Percentiles rank a stretch among this genome's conserved stretches.
Evolutionary conservation across 352 stramenopile species (phyloP).

Genomic region (Pythium periplocum): DNA sequence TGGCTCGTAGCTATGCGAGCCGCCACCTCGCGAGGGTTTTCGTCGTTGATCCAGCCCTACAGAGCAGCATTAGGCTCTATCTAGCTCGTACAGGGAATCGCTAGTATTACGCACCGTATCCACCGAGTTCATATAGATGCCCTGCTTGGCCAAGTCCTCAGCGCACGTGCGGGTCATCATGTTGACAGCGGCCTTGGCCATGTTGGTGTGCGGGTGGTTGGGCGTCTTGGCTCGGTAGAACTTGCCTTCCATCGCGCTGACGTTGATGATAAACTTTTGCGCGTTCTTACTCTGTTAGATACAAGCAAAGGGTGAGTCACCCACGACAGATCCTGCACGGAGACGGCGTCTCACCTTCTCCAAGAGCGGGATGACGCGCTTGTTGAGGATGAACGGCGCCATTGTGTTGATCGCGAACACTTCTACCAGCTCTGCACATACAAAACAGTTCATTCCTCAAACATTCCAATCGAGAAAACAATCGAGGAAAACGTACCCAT

Average conservation of each 20-base stretch:
- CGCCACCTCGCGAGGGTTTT: slow-evolving; percentile 92
- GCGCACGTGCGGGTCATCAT: slow-evolving; percentile 93
- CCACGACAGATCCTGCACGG: too few species aligned
- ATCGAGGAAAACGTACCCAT: slow-evolving; percentile 33
- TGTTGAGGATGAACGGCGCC: slow-evolving; percentile 93
- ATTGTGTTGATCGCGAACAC: slow-evolving; percentile 92
- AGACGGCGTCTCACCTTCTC: slow-evolving; percentile 21
- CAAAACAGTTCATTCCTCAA: not conserved
- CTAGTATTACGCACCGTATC: slow-evolving; percentile 65
- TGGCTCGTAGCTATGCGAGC: slow-evolving; percentile 86
- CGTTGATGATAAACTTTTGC: slow-evolving; percentile 89
- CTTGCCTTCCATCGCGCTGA: slow-evolving; percentile 96
- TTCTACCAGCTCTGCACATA: slow-evolving; percentile 56
- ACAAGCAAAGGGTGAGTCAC: too few species aligned
- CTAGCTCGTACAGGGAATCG: slow-evolving; percentile 1
- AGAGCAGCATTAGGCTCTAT: slow-evolving; percentile 1
- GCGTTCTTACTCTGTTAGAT: slow-evolving; percentile 23
- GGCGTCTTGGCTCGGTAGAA: slow-evolving; percentile 94
- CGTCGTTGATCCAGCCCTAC: slow-evolving; percentile 94
- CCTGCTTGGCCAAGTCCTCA: slow-evolving; percentile 80
- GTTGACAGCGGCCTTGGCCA: slow-evolving; percentile 95
- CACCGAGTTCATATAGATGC: slow-evolving; percentile 95
- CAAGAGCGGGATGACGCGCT: slow-evolving; percentile 55
- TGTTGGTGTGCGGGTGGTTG: slow-evolving; percentile 95
- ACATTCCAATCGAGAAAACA: too few species aligned